These are phyloP conservation scores for Yamadazyma olivae DNA, from an alignment of 805 yeast genomes.

Conservation along the genomic window DNA sequence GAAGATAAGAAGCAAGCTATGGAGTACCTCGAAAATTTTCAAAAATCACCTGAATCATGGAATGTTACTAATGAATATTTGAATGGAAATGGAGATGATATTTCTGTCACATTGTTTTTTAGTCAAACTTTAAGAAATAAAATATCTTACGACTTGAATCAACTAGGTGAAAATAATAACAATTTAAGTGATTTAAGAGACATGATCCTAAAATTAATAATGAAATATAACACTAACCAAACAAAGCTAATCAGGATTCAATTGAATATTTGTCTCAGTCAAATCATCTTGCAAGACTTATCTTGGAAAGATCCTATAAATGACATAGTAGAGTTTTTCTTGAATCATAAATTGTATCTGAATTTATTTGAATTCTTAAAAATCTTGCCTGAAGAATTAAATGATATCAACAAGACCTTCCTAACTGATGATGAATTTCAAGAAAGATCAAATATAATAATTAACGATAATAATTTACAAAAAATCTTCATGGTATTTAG, in stretches of 20 bases:
- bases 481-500: slow-evolving; percentile 64
- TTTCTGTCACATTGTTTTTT: slow-evolving; percentile 74
- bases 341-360: slow-evolving; percentile 6
- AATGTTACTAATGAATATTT: slow-evolving; percentile 57
- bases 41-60: slow-evolving; percentile 85
- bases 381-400: slow-evolving; percentile 87
- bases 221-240: slow-evolving; percentile 32
- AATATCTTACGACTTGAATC: slow-evolving; percentile 79
- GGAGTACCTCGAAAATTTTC: slow-evolving; percentile 70
- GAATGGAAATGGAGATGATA: slow-evolving; percentile 25
- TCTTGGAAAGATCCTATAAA: slow-evolving; percentile 69
- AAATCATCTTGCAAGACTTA: slow-evolving; percentile 72
- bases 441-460: slow-evolving; percentile 57
- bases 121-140: slow-evolving; percentile 89
- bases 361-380: slow-evolving; percentile 75
- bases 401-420: slow-evolving; percentile 72
- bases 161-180: slow-evolving; percentile 62
- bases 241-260: slow-evolving; percentile 74
- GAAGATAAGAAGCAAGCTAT: slow-evolving; percentile 51
- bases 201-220: slow-evolving; percentile 58
- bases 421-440: slow-evolving; percentile 79
- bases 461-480: slow-evolving; percentile 54
- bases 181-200: slow-evolving; percentile 62
- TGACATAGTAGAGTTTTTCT: slow-evolving; percentile 27
- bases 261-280: slow-evolving; percentile 76